A percentile compares a stretch with the other conserved stretches of the same genome.
phyloP scores from a whole-genome alignment of 2,329 filamentous ascomycete species.

The Zymoseptoria ardabiliae region DNA sequence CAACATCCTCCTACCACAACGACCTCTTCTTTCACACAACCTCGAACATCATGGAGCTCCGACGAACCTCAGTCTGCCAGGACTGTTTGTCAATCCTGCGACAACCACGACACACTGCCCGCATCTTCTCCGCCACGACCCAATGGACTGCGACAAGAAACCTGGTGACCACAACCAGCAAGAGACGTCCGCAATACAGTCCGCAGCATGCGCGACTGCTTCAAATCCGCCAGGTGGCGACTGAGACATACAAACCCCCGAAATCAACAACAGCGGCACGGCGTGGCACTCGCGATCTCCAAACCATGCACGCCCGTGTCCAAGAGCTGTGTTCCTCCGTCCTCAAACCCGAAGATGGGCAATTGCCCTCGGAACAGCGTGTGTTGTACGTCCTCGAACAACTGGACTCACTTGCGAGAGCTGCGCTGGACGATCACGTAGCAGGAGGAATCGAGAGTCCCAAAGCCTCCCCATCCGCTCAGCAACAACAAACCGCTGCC shows the following conservation, averaged over 20 bases:
- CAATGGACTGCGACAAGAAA: not conserved
- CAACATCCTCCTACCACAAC: not conserved
- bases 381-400: slow-evolving; percentile 29
- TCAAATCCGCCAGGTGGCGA: slow-evolving; percentile 4
- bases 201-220: slow-evolving; percentile 4
- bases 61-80: not conserved
- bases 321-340: slow-evolving; percentile 22
- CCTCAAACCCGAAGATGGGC: slow-evolving; percentile 17
- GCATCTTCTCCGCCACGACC: not conserved
- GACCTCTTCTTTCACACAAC: not conserved
- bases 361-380: slow-evolving; percentile 24
- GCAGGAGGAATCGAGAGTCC: not conserved
- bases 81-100: not conserved
- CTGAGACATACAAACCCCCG: not conserved
- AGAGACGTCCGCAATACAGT: not conserved
- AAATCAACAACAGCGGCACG: not conserved
- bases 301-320: slow-evolving; percentile 21
- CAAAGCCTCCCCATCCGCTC: slow-evolving; percentile 1
- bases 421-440: slow-evolving; percentile 19
- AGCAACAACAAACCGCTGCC: slow-evolving; percentile 36
- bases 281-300: slow-evolving; percentile 9
- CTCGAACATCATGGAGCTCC: not conserved
- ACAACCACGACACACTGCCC: not conserved
- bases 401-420: slow-evolving; percentile 21
- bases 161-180: not conserved